Evolutionary conservation across 2,329 filamentous ascomycete species (phyloP), one percentile per base, ranked within the genome.

Genomic region (Paraconiothyrium brasiliense): DNA sequence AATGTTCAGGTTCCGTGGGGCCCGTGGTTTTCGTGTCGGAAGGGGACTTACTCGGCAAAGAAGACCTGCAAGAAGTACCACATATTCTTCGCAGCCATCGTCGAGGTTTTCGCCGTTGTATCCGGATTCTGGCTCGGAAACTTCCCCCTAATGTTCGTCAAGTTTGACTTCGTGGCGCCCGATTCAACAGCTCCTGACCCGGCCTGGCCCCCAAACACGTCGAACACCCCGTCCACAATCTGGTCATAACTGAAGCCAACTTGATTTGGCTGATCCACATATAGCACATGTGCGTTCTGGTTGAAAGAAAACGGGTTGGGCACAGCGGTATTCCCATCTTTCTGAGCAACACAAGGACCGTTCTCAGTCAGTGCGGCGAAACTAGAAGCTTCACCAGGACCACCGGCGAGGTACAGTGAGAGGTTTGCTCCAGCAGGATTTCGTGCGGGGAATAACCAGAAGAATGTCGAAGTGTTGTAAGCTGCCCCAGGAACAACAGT

Each of bases 391-490:
- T 61, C 49, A 13, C 61, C 61, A 4, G 61, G 61, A 5, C 61
- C 57, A 11, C 61, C 61, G 10, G 44, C 51, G 6, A 63, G 57
- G 24, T 65, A 72, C 49, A 72, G 62, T 3, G 62, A 50, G 8
- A 66, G 61, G 8, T 64, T 66, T 11, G 69, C 68, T 8, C 61
- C 62, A 3, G 66, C 64, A 22, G 57, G 34, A 1, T 69, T 57
- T 7, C 66, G 59, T 27, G 67, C 64, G 41, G 67, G 52, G 54
- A 71, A 67, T 54, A 61, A 71, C 69, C 69, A 72, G 56, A 71
- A 72, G 62, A 71, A 70, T 9, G 60, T 64, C 3, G 67, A 70
- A 4, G 68, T 64, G 54, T 70, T 69, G 63, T 73, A 75, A 8
- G 62, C 58, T 8, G 63, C 37, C 32, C 66, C 68, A 20, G 51